These are phyloP conservation scores for Rhexocercosporidium sp. DNA, from an alignment of 2,329 filamentous ascomycete genomes.

Conservation along the genomic window DNA sequence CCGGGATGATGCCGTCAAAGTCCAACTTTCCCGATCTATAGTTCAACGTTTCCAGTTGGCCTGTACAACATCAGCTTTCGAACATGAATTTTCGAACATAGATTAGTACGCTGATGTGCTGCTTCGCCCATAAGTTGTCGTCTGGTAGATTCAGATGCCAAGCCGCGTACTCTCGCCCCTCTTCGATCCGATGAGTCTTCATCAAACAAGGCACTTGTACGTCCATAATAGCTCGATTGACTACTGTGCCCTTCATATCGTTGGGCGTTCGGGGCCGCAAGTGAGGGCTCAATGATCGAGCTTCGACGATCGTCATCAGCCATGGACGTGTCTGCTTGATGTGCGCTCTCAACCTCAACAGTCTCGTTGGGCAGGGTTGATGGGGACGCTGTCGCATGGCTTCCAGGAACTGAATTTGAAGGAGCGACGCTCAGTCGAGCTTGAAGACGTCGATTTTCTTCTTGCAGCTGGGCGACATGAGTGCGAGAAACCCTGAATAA, in stretches of 20 bases:
- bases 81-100: not conserved
- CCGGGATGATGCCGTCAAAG: constrained; percentile 59
- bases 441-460: not conserved
- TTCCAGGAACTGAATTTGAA: too few relatives aligned
- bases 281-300: too few relatives aligned
- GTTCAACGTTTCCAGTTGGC: not conserved
- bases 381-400: too few relatives aligned
- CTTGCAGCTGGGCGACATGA: not conserved
- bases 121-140: not conserved
- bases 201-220: not conserved
- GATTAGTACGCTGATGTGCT: not conserved
- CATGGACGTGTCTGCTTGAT: too few relatives aligned
- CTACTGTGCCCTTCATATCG: not conserved
- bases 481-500: not conserved
- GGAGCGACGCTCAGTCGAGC: not conserved
- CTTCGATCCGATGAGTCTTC: not conserved
- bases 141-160: not conserved
- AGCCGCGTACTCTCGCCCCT: not conserved
- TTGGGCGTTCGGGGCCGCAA: too few relatives aligned
- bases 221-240: not conserved
- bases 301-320: too few relatives aligned
- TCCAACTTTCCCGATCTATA: constrained; percentile 45
- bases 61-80: not conserved
- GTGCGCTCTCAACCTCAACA: too few relatives aligned
- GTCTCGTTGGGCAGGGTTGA: too few relatives aligned